phyloP scores from a whole-genome alignment of 805 yeast species.

The Ogataea trehalophila region DNA sequence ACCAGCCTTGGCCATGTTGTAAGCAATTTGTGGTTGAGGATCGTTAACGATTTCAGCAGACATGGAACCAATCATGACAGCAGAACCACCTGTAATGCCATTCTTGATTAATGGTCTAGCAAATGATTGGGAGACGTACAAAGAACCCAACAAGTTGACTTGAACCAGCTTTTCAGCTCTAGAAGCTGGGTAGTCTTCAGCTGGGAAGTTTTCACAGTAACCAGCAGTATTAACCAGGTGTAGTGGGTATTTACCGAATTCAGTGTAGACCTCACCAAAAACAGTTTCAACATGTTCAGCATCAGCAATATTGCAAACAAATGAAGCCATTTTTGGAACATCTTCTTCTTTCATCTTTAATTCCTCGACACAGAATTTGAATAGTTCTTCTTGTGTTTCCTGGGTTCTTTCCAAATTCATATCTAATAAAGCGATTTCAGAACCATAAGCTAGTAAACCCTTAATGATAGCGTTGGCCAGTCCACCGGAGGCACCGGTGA shows the following conservation, averaged over 20 bases:
- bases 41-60: slow-evolving; percentile 72
- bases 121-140: slow-evolving; percentile 68
- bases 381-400: slow-evolving; percentile 46
- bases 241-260: slow-evolving; percentile 58
- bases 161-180: slow-evolving; percentile 65
- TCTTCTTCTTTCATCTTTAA: slow-evolving; percentile 21
- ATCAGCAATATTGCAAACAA: slow-evolving; percentile 73
- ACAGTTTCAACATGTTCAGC: slow-evolving; percentile 52
- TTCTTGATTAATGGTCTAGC: slow-evolving; percentile 61
- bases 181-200: slow-evolving; percentile 67
- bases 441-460: slow-evolving; percentile 71
- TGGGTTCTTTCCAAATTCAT: slow-evolving; percentile 56
- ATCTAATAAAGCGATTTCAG: slow-evolving; percentile 69
- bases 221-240: slow-evolving; percentile 79
- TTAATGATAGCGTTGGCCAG: slow-evolving; percentile 59
- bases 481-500: slow-evolving; percentile 84
- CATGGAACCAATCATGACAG: slow-evolving; percentile 73
- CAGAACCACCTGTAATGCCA: slow-evolving; percentile 51
- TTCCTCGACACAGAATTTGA: slow-evolving; percentile 25
- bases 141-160: slow-evolving; percentile 71
- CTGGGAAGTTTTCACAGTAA: slow-evolving; percentile 75
- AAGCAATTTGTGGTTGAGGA: slow-evolving; percentile 76
- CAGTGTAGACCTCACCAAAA: slow-evolving; percentile 49
- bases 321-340: slow-evolving; percentile 46
- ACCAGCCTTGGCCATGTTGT: slow-evolving; percentile 85